phyloP scores from a whole-genome alignment of 768 basidiomycete species.

The Hygrocybe coccinea region DNA sequence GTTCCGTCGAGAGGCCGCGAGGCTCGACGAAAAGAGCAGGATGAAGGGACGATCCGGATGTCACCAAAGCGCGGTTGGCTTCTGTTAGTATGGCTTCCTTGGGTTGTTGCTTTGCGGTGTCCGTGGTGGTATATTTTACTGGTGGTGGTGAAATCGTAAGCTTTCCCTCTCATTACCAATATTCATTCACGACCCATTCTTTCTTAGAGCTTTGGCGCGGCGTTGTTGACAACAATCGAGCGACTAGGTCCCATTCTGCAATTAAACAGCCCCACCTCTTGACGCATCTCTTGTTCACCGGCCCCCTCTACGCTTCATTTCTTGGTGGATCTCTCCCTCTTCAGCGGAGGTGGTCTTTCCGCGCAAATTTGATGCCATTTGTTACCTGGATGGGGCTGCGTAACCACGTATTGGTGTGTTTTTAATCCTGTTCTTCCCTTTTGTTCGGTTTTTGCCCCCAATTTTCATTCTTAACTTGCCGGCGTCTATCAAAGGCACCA shows the following conservation, averaged over 20 bases:
- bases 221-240: conserved; percentile 29
- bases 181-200: neutral
- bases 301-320: conserved; percentile 63
- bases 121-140: conserved; percentile 33
- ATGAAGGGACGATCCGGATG: conserved; percentile 77
- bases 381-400: conserved; percentile 56
- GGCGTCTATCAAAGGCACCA: conserved; percentile 54
- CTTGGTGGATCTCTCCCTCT: conserved; percentile 48
- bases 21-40: conserved; percentile 19
- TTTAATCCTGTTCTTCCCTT: neutral
- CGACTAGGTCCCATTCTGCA: conserved; percentile 37
- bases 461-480: neutral
- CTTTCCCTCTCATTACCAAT: neutral
- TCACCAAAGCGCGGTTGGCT: conserved; percentile 72
- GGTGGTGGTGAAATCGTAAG: conserved; percentile 22
- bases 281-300: conserved; percentile 69
- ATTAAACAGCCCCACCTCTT: conserved; percentile 50
- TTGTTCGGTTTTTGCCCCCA: neutral
- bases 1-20: conserved; percentile 23
- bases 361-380: conserved; percentile 41
- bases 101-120: conserved; percentile 51
- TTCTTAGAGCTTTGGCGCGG: conserved; percentile 15
- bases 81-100: conserved; percentile 64
- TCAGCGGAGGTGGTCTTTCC: conserved; percentile 46
- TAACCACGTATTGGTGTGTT: conserved; percentile 58